Evolutionary conservation across 495 filamentous ascomycete species (phyloP), one percentile per base, ranked within the genome.

Genomic region (Haplographium delicatum): DNA sequence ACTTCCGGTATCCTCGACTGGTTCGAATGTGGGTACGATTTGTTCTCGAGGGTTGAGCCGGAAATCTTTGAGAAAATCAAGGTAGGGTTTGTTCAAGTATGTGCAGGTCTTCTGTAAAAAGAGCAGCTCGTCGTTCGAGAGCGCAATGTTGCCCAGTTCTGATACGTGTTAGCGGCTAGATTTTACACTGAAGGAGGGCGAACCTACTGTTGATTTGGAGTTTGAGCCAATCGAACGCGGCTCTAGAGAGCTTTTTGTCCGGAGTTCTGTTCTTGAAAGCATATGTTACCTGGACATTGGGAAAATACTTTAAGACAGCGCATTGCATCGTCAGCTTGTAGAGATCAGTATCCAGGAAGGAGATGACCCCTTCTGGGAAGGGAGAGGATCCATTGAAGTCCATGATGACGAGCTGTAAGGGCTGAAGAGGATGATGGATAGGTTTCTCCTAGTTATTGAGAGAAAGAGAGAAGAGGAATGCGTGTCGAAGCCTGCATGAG

Each of bases 271-370:
- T 98, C 34, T 89, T 96, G 74, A 95, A 94, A 44, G 82, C 77
- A 65, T 97, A 98, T 5, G 86, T 89, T 37, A 96, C 91, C 30
- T 85, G 70, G 44, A 90, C 82, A 58, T 91, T 78, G 13, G 85
- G 82, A 64, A 94, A 96, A 69, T 87, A 91, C 62, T 88, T 90
- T 43, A 95, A 74, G 55, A 97, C 81, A 33, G 91, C 93, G 63
- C 88, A 95, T 81, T 98, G 93, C 93, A 98, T 98, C 8, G 93
- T 98, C 62, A 98, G 68, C 68, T 98, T 98, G 76, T 98, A 98
- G 34, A 98, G 74, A 72, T 98, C 93, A 1, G 93, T 98, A 64
- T 98, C 93, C 31, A 98, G 80, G 53, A 98, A 83, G 51, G 93
- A 96, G 66, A 79, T 84, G 61, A 97, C 81, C 30, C 89, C 91